Conservation (phyloP, 176 grass and related monocot species). For the Pharus latifolius region DNA sequence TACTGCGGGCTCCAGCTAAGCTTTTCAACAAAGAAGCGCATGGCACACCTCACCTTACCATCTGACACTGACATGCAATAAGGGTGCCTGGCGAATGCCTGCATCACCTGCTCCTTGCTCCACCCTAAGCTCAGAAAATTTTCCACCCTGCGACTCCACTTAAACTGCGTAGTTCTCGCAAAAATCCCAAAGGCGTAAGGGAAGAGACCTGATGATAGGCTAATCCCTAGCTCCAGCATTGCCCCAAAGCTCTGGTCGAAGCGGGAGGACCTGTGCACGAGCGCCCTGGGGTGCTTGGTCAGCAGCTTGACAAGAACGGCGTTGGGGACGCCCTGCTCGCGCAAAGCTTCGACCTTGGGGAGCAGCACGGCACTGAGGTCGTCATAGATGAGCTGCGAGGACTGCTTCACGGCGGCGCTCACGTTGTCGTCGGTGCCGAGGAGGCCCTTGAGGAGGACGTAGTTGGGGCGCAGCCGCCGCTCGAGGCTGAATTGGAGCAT, state of each 20-base stretch:
- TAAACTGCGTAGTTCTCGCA: not conserved
- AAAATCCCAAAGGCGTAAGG: slow-evolving; percentile 24
- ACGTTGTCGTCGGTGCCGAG: slow-evolving; percentile 21
- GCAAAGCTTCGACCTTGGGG: slow-evolving; percentile 36
- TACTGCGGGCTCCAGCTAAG: slow-evolving; percentile 24
- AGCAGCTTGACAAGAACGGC: slow-evolving; percentile 17
- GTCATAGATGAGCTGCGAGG: slow-evolving; percentile 7
- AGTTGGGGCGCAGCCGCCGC: slow-evolving; percentile 22
- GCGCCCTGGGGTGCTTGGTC: slow-evolving; percentile 2
- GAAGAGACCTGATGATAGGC: slow-evolving; percentile 22
- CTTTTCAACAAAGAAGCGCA: slow-evolving; percentile 34
- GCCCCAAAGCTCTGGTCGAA: slow-evolving; percentile 11
- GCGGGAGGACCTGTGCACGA: not conserved
- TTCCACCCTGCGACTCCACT: slow-evolving; percentile 27
- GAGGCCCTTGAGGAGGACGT: slow-evolving; percentile 20
- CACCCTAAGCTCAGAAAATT: slow-evolving; percentile 48
- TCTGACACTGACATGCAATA: slow-evolving; percentile 39
- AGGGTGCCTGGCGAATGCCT: slow-evolving; percentile 40
- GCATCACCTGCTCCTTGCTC: slow-evolving; percentile 30
- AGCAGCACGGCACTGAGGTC: slow-evolving; percentile 10
- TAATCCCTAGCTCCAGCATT: slow-evolving; percentile 24
- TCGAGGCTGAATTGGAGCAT: slow-evolving; percentile 6
- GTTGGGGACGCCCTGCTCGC: slow-evolving; percentile 10
- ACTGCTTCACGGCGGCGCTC: not conserved
- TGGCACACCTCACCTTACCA: slow-evolving; percentile 33